phyloP scores from a whole-genome alignment of 2,329 filamentous ascomycete genomes.

The Diatrype stigma region DNA sequence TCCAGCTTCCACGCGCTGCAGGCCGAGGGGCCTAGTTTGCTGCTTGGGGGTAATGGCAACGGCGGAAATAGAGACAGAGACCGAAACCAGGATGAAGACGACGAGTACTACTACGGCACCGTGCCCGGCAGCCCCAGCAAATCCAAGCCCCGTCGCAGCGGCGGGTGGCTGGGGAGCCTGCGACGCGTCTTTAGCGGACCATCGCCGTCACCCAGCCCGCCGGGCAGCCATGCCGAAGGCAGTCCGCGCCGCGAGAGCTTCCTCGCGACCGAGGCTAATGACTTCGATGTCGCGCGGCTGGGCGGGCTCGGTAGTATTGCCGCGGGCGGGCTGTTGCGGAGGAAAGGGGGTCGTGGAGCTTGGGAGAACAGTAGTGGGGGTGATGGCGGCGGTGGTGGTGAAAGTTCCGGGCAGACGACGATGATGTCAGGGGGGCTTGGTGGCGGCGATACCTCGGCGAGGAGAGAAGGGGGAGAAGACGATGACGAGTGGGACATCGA shows the following conservation, averaged over 20 bases:
- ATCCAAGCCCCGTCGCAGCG: constrained; percentile 49
- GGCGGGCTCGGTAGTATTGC: constrained; percentile 42
- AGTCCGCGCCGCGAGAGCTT: constrained; percentile 29
- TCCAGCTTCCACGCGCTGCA: constrained; percentile 49
- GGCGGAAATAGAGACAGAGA: constrained; percentile 2
- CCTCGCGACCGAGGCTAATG: constrained; percentile 26
- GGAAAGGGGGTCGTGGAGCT: constrained; percentile 52
- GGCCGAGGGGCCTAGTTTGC: constrained; percentile 47
- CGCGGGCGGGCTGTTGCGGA: constrained; percentile 40
- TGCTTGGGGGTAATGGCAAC: constrained; percentile 29
- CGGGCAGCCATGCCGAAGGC: constrained; percentile 16
- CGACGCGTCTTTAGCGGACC: constrained; percentile 56
- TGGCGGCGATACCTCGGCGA: not conserved
- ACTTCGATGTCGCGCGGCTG: constrained; percentile 41
- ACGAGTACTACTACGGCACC: not conserved
- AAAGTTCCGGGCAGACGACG: constrained; percentile 27
- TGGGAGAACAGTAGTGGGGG: constrained; percentile 46
- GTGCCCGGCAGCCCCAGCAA: constrained; percentile 54
- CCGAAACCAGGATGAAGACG: constrained; percentile 11
- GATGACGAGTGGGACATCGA: constrained; percentile 74
- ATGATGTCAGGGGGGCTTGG: constrained; percentile 10
- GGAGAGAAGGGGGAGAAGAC: constrained; percentile 29
- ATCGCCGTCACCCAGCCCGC: constrained; percentile 26
- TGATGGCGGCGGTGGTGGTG: constrained; percentile 18
- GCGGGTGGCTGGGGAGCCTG: constrained; percentile 61